Percentiles rank a stretch among this genome's conserved stretches.
These are phyloP conservation scores for Fusarium sp. DNA, from an alignment of 2,329 filamentous ascomycete genomes.

Conservation along the genomic window DNA sequence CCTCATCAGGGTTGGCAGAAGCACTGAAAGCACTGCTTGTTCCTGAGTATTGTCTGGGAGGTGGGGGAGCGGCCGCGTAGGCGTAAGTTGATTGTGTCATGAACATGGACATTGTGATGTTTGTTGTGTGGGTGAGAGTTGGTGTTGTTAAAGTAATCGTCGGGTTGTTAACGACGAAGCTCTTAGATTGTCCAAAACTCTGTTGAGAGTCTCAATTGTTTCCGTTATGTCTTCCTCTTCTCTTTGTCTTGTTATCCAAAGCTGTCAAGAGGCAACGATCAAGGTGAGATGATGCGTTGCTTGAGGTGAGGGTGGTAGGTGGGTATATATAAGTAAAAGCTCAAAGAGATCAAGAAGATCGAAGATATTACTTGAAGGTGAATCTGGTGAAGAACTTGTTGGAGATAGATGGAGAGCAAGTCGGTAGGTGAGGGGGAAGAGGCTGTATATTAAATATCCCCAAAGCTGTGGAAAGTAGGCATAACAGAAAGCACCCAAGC, in stretches of 20 bases:
- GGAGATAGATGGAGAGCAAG: constrained; percentile 40
- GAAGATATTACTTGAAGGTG: constrained; percentile 33
- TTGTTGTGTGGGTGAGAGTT: constrained; percentile 21
- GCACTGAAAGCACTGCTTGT: constrained; percentile 96
- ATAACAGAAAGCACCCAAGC: constrained; percentile 25
- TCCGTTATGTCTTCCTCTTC: constrained; percentile 25
- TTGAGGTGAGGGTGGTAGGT: constrained; percentile 23
- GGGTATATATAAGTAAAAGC: constrained; percentile 19
- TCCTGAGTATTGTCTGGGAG: constrained; percentile 75
- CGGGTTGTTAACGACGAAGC: constrained; percentile 31
- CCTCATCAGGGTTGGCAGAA: constrained; percentile 94
- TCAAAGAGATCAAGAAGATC: constrained; percentile 30
- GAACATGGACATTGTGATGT: constrained; percentile 52
- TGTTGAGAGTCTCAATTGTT: constrained; percentile 26
- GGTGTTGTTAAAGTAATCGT: constrained; percentile 23
- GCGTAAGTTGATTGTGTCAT: constrained; percentile 52
- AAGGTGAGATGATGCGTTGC: constrained; percentile 17
- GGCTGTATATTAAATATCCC: constrained; percentile 51
- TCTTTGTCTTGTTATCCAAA: constrained; percentile 33
- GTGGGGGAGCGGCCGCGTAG: constrained; percentile 49
- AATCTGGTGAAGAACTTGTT: constrained; percentile 37
- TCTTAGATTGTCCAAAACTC: constrained; percentile 27
- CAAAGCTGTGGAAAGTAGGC: constrained; percentile 38
- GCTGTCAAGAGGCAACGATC: constrained; percentile 23
- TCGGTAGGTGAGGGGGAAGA: constrained; percentile 45